Evolutionary conservation across 73 alveolate species (phyloP).

Genomic region (Stentor roeselii): DNA sequence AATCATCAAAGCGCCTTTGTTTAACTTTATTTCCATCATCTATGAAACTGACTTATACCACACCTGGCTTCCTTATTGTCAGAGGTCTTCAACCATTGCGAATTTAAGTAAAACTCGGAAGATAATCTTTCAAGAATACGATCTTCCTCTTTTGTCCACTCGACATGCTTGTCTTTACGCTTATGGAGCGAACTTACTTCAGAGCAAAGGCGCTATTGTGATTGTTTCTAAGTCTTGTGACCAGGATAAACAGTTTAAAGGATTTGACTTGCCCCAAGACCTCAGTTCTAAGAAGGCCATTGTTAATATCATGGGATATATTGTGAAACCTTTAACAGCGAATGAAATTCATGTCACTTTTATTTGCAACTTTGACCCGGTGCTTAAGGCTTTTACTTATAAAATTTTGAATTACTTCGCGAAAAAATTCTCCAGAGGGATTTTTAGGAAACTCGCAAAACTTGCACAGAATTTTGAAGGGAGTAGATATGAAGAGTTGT

Average conservation of each 20-base stretch:
- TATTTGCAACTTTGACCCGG: constrained; percentile 17
- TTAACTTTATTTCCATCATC: not conserved
- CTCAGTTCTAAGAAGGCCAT: not conserved
- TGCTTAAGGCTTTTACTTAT: not conserved
- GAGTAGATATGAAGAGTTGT: not conserved
- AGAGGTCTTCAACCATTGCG: not conserved
- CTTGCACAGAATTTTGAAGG: constrained; percentile 19
- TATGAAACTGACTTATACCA: constrained; percentile 20
- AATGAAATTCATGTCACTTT: not conserved
- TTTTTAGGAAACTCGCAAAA: not conserved
- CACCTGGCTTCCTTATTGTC: not conserved
- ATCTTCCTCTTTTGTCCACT: not conserved
- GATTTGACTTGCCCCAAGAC: not conserved
- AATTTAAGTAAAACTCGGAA: not conserved
- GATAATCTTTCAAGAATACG: not conserved
- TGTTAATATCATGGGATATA: not conserved
- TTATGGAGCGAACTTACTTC: constrained; percentile 1
- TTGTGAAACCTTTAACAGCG: not conserved
- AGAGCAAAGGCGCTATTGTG: not conserved
- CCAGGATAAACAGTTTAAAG: not conserved
- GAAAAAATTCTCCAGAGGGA: constrained; percentile 10
- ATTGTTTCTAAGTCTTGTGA: constrained; percentile 8
- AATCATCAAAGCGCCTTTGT: not conserved
- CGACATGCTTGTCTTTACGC: constrained; percentile 3
- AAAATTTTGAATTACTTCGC: not conserved